Evolutionary conservation across 169 alveolate species (phyloP).

Genomic region (Eimeria brunetti): DNA sequence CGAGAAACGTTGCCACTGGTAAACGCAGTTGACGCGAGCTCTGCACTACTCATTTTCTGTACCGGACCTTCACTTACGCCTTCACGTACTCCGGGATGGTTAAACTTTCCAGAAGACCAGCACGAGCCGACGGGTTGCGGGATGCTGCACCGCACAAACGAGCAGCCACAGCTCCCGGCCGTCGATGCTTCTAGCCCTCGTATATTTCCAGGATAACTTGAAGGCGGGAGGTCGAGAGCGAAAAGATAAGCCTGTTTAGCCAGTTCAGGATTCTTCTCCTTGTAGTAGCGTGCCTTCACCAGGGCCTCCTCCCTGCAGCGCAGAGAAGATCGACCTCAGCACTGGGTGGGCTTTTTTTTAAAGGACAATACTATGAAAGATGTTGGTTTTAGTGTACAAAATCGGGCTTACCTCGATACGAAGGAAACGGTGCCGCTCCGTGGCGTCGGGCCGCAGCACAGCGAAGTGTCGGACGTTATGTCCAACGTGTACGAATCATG

Average conservation of each 20-base stretch:
- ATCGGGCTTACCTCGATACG: conserved; percentile 33
- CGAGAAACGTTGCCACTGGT: conserved; percentile 74
- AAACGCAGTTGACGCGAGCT: conserved; percentile 68
- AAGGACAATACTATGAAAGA: too few species aligned
- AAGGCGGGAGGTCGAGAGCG: conserved; percentile 30
- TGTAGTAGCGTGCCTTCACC: conserved; percentile 75
- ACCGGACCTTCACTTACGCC: conserved; percentile 1
- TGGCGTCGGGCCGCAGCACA: conserved; percentile 56
- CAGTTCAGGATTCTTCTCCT: conserved; percentile 68
- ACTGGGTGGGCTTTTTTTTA: not conserved
- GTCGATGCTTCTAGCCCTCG: not conserved
- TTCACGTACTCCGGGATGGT: not conserved
- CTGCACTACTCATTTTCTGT: conserved; percentile 65
- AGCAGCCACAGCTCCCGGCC: conserved; percentile 47
- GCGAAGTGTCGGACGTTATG: conserved; percentile 35
- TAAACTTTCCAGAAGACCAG: conserved; percentile 49
- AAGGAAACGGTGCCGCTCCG: conserved; percentile 9
- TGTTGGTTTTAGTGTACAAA: not conserved
- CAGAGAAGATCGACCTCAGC: not conserved
- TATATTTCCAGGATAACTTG: not conserved
- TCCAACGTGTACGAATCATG: conserved; percentile 36
- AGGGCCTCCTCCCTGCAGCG: conserved; percentile 78
- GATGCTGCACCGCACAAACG: conserved; percentile 55
- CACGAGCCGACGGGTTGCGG: conserved; percentile 69
- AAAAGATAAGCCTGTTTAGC: conserved; percentile 75